phyloP scores from a whole-genome alignment of 2,329 filamentous ascomycete species.

The Phialophora expanda region DNA sequence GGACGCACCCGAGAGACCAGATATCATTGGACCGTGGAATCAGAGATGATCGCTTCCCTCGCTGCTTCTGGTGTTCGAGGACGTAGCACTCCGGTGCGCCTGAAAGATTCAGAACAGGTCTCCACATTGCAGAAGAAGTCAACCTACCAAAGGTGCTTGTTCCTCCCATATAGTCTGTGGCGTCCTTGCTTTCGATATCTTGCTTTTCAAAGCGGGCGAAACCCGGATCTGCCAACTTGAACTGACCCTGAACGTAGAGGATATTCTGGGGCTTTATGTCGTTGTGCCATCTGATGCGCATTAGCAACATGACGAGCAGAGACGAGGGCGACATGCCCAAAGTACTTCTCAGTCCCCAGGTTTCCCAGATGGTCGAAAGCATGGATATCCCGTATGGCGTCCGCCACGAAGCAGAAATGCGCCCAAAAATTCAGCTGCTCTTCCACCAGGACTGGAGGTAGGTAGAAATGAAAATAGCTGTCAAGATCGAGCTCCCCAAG shows the following conservation, averaged over 20 bases:
- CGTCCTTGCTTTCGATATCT: neutral
- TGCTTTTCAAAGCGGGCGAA: constrained; percentile 8
- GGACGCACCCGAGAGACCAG: constrained; percentile 51
- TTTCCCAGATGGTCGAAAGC: neutral
- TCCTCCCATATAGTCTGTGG: neutral
- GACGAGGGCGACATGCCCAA: neutral
- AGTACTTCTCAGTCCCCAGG: neutral
- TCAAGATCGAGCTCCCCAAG: neutral
- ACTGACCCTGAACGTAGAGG: neutral
- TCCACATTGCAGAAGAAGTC: neutral
- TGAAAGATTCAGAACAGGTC: neutral
- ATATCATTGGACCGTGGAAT: constrained; percentile 47
- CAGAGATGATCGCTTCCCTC: neutral
- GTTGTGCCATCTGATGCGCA: neutral
- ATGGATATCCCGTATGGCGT: neutral
- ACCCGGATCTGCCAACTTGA: constrained; percentile 1
- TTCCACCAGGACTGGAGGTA: neutral
- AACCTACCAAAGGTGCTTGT: constrained; percentile 11
- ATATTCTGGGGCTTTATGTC: constrained; percentile 8
- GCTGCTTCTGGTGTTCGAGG: constrained; percentile 3
- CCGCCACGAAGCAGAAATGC: neutral
- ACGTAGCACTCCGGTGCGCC: constrained; percentile 24
- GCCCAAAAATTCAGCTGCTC: neutral
- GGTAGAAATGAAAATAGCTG: neutral
- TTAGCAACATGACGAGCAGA: neutral